Percentiles rank a stretch among this genome's conserved stretches.
phyloP scores from a whole-genome alignment of 2,329 filamentous ascomycete species.

The Stachybotrys echinatus region DNA sequence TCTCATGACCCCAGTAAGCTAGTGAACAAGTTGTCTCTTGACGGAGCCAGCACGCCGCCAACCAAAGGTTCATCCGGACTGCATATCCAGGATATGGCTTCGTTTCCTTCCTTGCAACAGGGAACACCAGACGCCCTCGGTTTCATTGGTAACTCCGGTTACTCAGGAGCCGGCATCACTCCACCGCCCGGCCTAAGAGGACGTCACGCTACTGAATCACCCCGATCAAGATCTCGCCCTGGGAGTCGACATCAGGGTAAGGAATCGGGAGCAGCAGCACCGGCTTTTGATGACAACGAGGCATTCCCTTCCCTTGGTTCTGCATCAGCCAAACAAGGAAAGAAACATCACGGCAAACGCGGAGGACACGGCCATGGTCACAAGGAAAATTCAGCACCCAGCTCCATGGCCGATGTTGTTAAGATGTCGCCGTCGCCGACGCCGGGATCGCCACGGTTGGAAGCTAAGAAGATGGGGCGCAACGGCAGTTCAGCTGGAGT shows the following conservation, averaged over 20 bases:
- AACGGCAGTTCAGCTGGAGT: constrained; percentile 51
- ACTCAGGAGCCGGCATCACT: constrained; percentile 47
- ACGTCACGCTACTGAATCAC: constrained; percentile 55
- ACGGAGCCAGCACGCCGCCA: constrained; percentile 62
- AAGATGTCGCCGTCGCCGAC: constrained; percentile 89
- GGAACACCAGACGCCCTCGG: constrained; percentile 54
- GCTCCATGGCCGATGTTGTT: constrained; percentile 86
- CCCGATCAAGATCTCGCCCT: constrained; percentile 74
- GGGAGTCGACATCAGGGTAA: constrained; percentile 67
- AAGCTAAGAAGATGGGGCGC: constrained; percentile 53
- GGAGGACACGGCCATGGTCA: constrained; percentile 70
- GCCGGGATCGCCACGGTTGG: constrained; percentile 54
- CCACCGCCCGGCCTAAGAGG: constrained; percentile 68
- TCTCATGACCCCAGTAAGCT: constrained; percentile 90
- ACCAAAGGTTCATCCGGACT: constrained; percentile 59
- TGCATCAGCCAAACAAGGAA: constrained; percentile 66
- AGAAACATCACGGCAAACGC: constrained; percentile 91
- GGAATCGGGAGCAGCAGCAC: constrained; percentile 60
- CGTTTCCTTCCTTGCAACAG: constrained; percentile 72
- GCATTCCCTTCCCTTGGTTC: constrained; percentile 89
- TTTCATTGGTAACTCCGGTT: constrained; percentile 47
- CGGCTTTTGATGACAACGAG: constrained; percentile 86
- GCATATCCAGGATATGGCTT: constrained; percentile 76
- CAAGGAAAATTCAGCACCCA: constrained; percentile 64
- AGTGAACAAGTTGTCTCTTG: constrained; percentile 73